Evolutionary conservation across 2,329 filamentous ascomycete genomes (phyloP).

Genomic region (Neopestalotiopsis rosae): DNA sequence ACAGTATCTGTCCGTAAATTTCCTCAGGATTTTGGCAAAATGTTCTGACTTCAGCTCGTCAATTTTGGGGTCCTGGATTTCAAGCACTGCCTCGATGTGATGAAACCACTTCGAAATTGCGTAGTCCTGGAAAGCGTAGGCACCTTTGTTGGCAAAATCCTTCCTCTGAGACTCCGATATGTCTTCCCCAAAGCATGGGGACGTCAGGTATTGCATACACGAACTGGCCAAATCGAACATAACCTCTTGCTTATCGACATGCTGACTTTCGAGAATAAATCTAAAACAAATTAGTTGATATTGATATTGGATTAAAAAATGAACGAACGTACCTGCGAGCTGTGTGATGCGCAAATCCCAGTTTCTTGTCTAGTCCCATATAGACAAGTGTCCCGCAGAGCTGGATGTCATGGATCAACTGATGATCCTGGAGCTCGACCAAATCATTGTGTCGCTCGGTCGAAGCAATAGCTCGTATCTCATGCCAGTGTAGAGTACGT

Average conservation of each 20-base stretch:
- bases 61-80: background rate
- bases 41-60: constrained; percentile 10
- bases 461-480: constrained; percentile 43
- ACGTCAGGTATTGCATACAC: constrained; percentile 41
- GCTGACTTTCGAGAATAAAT: constrained; percentile 29
- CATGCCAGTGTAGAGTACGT: constrained; percentile 45
- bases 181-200: constrained; percentile 34
- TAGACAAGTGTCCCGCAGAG: constrained; percentile 45
- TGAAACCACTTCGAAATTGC: constrained; percentile 39
- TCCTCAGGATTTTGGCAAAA: constrained; percentile 17
- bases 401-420: constrained; percentile 32
- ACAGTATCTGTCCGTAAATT: constrained; percentile 8
- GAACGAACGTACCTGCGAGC: constrained; percentile 26
- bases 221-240: constrained; percentile 37
- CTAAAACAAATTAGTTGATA: constrained; percentile 10
- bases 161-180: constrained; percentile 23
- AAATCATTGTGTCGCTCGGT: constrained; percentile 25
- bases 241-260: constrained; percentile 30
- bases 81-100: constrained; percentile 27
- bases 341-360: constrained; percentile 45
- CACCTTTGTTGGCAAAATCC: constrained; percentile 29
- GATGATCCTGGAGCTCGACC: constrained; percentile 28
- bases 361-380: constrained; percentile 32
- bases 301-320: background rate
- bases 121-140: constrained; percentile 45